Conservation (phyloP, 78 protist genomes). For the Isochrysis galbana region DNA sequence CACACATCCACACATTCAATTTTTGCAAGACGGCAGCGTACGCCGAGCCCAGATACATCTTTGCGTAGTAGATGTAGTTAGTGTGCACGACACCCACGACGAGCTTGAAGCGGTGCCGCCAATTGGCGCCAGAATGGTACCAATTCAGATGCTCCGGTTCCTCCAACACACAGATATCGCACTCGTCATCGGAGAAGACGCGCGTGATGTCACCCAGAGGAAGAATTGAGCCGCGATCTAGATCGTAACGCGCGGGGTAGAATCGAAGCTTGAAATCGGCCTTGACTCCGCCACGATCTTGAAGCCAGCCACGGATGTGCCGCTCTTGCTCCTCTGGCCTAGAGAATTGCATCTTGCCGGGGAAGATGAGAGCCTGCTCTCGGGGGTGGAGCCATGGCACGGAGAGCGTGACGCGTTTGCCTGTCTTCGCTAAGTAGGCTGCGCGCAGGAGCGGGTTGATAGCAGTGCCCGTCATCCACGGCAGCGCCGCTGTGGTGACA, state of each 20-base stretch:
- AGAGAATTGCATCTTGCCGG: not conserved
- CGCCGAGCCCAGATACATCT: not conserved
- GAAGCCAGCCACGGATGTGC: not conserved
- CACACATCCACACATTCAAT: not conserved
- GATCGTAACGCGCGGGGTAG: conserved; percentile 10
- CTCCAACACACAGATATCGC: not conserved
- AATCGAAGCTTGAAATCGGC: not conserved
- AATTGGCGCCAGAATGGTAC: not conserved
- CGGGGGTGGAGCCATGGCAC: conserved; percentile 22
- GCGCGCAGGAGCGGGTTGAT: conserved; percentile 48
- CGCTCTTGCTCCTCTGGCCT: not conserved
- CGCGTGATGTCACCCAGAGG: not conserved
- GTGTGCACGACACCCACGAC: conserved; percentile 29
- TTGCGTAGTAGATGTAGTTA: not conserved
- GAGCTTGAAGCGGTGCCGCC: not conserved
- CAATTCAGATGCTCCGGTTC: conserved; percentile 27
- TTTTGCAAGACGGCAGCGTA: not conserved
- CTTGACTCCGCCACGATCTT: not conserved
- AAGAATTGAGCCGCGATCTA: not conserved
- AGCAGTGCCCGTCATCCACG: conserved; percentile 49
- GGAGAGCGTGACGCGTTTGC: conserved; percentile 1
- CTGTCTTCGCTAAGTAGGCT: conserved; percentile 1
- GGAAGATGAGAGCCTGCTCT: conserved; percentile 2
- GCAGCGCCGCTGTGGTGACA: conserved; percentile 39
- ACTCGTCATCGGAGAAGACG: not conserved